Evolutionary conservation across 2,329 filamentous ascomycete genomes (phyloP).

Genomic region (Xylaria sp.): DNA sequence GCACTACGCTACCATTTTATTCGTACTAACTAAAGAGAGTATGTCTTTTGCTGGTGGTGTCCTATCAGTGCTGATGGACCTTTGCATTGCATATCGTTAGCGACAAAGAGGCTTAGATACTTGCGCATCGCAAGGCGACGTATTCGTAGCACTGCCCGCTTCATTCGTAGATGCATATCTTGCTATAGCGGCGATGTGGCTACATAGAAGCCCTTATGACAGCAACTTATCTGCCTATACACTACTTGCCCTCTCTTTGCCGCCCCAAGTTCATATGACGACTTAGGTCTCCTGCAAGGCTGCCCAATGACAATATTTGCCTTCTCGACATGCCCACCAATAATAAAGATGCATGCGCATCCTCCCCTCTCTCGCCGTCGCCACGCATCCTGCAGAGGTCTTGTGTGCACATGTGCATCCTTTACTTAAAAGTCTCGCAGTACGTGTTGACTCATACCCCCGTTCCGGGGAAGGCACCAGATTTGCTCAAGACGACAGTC

Average conservation of each 20-base stretch:
- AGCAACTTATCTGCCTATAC: not conserved
- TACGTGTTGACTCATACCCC: slow-evolving; percentile 62
- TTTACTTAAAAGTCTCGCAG: slow-evolving; percentile 6
- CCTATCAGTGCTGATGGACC: not conserved
- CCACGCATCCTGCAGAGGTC: not conserved
- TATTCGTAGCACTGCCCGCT: not conserved
- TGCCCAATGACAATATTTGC: slow-evolving; percentile 18
- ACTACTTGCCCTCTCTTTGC: slow-evolving; percentile 32
- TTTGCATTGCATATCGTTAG: not conserved
- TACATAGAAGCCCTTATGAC: not conserved
- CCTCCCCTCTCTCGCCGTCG: slow-evolving; percentile 9
- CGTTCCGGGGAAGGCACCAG: slow-evolving; percentile 92
- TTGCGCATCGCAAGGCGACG: not conserved
- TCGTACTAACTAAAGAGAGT: not conserved
- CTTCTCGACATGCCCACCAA: slow-evolving; percentile 14
- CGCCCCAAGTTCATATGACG: slow-evolving; percentile 19
- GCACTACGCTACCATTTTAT: not conserved
- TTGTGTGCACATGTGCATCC: not conserved
- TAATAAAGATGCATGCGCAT: slow-evolving; percentile 12
- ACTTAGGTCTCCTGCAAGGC: slow-evolving; percentile 34
- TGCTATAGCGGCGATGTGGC: not conserved
- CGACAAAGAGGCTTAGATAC: not conserved
- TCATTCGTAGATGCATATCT: not conserved
- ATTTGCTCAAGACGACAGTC: slow-evolving; percentile 92
- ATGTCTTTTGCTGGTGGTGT: not conserved